Conservation (phyloP, 176 grass and related monocot species). For the Carex parvula region DNA sequence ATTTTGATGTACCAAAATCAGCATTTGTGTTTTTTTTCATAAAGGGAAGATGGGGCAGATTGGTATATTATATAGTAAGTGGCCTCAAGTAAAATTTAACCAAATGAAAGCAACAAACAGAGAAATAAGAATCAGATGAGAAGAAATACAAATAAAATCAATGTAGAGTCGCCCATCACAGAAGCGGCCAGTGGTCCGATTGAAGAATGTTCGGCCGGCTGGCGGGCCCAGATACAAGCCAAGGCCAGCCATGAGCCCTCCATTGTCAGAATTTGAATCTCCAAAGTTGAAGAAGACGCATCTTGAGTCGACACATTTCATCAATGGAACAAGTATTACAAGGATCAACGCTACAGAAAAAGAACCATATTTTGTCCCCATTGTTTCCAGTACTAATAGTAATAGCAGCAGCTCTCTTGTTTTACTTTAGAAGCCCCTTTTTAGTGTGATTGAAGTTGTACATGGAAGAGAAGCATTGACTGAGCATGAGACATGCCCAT, state of each 20-base stretch:
- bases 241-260: conserved; percentile 35
- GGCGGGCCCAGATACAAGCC: conserved; percentile 38
- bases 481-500: not conserved
- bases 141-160: conserved; percentile 56
- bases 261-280: conserved; percentile 64
- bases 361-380: not conserved
- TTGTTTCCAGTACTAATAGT: not conserved
- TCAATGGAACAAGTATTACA: conserved; percentile 2
- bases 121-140: not conserved
- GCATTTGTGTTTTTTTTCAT: not conserved
- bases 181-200: conserved; percentile 46
- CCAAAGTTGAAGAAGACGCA: conserved; percentile 64
- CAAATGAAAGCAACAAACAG: not conserved
- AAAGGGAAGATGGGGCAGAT: not conserved
- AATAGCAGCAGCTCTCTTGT: not conserved
- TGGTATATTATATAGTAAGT: not conserved
- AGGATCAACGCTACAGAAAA: not conserved
- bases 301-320: not conserved
- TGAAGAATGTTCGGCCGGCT: conserved; percentile 43
- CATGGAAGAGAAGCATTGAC: not conserved
- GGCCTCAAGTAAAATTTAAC: not conserved
- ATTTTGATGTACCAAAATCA: not conserved
- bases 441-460: not conserved
- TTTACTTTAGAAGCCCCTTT: not conserved
- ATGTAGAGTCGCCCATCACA: conserved; percentile 57